Conservation (phyloP, 768 basidiomycete species). For the Russula dissimulans region DNA sequence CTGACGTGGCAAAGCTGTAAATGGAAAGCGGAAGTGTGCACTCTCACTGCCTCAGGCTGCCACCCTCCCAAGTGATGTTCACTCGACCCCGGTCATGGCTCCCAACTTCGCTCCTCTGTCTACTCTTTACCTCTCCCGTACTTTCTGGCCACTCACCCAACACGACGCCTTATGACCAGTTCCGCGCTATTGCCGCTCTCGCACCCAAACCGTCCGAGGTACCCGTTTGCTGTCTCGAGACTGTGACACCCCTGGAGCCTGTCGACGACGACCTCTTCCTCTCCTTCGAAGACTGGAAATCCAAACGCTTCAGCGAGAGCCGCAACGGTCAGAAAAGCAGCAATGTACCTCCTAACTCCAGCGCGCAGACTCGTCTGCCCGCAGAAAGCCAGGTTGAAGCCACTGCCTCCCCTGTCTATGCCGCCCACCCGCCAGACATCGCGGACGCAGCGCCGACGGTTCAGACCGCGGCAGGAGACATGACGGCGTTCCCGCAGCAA, state of each 20-base stretch:
- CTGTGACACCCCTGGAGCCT: conserved; percentile 33
- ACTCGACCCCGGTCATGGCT: conserved; percentile 2
- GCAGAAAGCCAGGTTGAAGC: background rate
- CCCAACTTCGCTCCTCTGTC: background rate
- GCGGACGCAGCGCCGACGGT: background rate
- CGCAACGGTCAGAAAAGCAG: conserved; percentile 25
- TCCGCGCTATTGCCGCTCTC: conserved; percentile 45
- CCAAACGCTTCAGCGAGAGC: conserved; percentile 43
- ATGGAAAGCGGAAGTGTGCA: no score
- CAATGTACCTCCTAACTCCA: background rate
- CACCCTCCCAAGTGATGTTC: conserved; percentile 1
- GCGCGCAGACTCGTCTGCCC: background rate
- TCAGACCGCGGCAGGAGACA: background rate
- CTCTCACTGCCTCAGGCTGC: background rate
- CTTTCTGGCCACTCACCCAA: conserved; percentile 28
- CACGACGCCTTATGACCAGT: conserved; percentile 45
- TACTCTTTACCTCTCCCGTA: conserved; percentile 24
- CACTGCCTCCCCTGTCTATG: background rate
- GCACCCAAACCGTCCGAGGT: conserved; percentile 42
- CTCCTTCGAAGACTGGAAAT: conserved; percentile 87
- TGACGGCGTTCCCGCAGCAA: background rate
- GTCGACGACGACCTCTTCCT: conserved; percentile 57
- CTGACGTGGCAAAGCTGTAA: background rate
- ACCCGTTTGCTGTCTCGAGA: conserved; percentile 63
- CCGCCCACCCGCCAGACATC: background rate